Percentiles rank a stretch among this genome's conserved stretches.
Evolutionary conservation across 2,329 filamentous ascomycete species (phyloP).

Genomic region (Karstenula rhodostoma): DNA sequence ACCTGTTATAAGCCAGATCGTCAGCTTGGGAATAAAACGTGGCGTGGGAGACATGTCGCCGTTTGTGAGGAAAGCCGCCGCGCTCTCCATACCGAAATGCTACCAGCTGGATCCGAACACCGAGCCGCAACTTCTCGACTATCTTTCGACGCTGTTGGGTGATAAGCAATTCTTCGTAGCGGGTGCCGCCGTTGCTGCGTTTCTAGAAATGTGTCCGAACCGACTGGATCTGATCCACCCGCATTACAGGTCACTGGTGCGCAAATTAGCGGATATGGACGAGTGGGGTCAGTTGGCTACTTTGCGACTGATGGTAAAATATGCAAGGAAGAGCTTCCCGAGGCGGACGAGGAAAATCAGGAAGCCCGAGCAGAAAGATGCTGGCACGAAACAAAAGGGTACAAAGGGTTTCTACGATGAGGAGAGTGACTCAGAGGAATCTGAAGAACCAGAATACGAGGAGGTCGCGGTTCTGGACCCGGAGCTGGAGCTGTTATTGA

Average conservation of each 20-base stretch:
- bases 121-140: slow-evolving; percentile 83
- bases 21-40: slow-evolving; percentile 93
- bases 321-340: slow-evolving; percentile 89
- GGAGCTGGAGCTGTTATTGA: slow-evolving; percentile 83
- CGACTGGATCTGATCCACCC: slow-evolving; percentile 88
- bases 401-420: slow-evolving; percentile 80
- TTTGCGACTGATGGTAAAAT: slow-evolving; percentile 80
- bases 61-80: slow-evolving; percentile 89
- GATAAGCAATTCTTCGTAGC: slow-evolving; percentile 98
- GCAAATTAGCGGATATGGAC: slow-evolving; percentile 97
- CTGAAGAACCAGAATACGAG: slow-evolving; percentile 60
- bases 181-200: slow-evolving; percentile 88
- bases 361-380: slow-evolving; percentile 55
- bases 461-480: slow-evolving; percentile 73
- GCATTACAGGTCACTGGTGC: slow-evolving; percentile 84
- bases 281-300: slow-evolving; percentile 95
- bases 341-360: slow-evolving; percentile 67
- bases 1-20: slow-evolving; percentile 96
- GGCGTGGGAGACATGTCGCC: slow-evolving; percentile 94
- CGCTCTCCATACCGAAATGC: slow-evolving; percentile 94
- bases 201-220: slow-evolving; percentile 88
- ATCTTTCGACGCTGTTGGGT: slow-evolving; percentile 77
- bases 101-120: slow-evolving; percentile 89
- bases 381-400: slow-evolving; percentile 45
- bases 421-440: slow-evolving; percentile 53